Base-by-base conservation (phyloP, 495 filamentous ascomycete species). In the Lindgomyces ingoldianus region DNA sequence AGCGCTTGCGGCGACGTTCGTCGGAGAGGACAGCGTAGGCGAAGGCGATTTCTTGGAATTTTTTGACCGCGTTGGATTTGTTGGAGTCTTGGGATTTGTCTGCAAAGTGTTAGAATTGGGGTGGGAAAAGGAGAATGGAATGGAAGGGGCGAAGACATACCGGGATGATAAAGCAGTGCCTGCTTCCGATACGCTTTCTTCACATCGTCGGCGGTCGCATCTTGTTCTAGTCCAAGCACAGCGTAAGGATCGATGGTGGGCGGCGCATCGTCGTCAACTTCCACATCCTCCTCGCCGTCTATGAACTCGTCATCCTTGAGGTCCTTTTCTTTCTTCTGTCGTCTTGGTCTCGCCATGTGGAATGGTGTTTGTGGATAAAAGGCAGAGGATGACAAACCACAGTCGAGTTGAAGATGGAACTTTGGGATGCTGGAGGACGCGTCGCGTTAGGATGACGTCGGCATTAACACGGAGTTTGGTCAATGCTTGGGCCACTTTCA, bases 11-110 rank as follows among this genome's bases (percentile, higher is more conserved):
- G 30, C 93, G 85, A 3, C 80, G 77, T 10, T 84, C 77, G 60
- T 96, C 90, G 25, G 91, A 96, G 47, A 98, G 85, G 48, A 98
- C 87, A 18, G 90, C 91, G 71, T 98, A 96, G 45, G 95, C 93
- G 64, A 97, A 93, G 10, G 93, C 94, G 68, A 98, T 86, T 54
- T 86, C 79, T 73, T 98, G 94, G 80, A 98, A 98, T 36, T 83
- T 86, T 51, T 78, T 73, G 65, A 94, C 85, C 8, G 95, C 93
- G 54, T 81, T 77, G 9, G 84, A 80, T 70, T 88, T 89, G 33
- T 84, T 74, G 33, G 84, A 80, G 1, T 82, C 77, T 45, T 83
- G 52, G 16, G 85, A 89, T 73, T 96, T 96, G 80, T 96, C 93
- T 88, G 68, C 19, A 14, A 12, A 10, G 55, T 8, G 27, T 46